These are phyloP conservation scores for Aspergillus sp. DNA, from an alignment of 2,329 filamentous ascomycete genomes.

Conservation along the genomic window DNA sequence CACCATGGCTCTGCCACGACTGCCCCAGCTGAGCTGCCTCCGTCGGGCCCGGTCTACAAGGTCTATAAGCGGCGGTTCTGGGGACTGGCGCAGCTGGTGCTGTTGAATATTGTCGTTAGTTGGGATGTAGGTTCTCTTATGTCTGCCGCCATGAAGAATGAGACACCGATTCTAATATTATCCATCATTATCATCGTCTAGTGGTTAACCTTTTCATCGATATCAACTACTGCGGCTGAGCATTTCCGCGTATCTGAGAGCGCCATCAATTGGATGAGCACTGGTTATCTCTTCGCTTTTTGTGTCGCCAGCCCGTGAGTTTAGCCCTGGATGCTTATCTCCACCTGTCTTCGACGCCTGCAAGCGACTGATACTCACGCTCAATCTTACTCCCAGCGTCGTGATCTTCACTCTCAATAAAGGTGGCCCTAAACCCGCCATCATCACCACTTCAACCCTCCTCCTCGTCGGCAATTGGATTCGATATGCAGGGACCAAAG, in stretches of 20 bases:
- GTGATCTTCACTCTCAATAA: slow-evolving; percentile 76
- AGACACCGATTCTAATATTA: too few relatives aligned
- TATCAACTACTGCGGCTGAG: slow-evolving; percentile 69
- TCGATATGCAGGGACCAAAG: slow-evolving; percentile 70
- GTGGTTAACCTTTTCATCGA: slow-evolving; percentile 92
- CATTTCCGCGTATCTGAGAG: slow-evolving; percentile 77
- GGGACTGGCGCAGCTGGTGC: slow-evolving; percentile 76
- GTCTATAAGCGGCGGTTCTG: slow-evolving; percentile 89
- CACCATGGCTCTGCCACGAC: slow-evolving; percentile 3
- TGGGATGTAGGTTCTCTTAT: slow-evolving; percentile 73
- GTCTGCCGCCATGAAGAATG: not conserved
- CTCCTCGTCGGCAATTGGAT: slow-evolving; percentile 88
- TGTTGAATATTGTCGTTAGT: slow-evolving; percentile 89
- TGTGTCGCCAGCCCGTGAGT: slow-evolving; percentile 67
- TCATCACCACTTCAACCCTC: slow-evolving; percentile 71
- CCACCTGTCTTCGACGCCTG: not conserved
- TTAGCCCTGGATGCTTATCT: not conserved
- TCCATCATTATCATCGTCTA: slow-evolving; percentile 33
- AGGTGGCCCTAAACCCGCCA: slow-evolving; percentile 73
- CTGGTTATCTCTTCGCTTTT: slow-evolving; percentile 83
- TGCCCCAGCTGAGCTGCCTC: slow-evolving; percentile 11
- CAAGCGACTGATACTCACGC: not conserved
- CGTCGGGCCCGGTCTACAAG: slow-evolving; percentile 42
- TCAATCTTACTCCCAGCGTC: slow-evolving; percentile 35
- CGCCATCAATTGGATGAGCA: slow-evolving; percentile 90